These are phyloP conservation scores for Colletotrichum sp. DNA, from an alignment of 2,329 filamentous ascomycete genomes.

Conservation along the genomic window DNA sequence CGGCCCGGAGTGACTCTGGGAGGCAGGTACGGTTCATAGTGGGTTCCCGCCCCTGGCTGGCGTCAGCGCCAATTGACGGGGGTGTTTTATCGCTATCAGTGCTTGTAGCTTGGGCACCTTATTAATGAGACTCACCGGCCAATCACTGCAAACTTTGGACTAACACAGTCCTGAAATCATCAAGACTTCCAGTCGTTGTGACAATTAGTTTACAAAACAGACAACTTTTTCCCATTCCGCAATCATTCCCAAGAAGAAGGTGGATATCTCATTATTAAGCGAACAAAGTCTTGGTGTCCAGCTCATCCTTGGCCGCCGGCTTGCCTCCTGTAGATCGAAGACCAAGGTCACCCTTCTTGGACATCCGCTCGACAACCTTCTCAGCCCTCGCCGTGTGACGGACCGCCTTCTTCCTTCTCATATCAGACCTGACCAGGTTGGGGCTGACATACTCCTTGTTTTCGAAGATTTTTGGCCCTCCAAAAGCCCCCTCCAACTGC, in stretches of 20 bases:
- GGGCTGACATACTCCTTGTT: conserved; percentile 97
- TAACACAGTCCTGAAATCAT: not conserved
- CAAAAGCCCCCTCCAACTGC: conserved; percentile 87
- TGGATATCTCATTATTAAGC: conserved; percentile 50
- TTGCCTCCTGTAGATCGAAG: conserved; percentile 71
- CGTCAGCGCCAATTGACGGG: not conserved
- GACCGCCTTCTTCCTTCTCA: conserved; percentile 76
- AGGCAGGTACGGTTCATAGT: not conserved
- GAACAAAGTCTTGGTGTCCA: conserved; percentile 82
- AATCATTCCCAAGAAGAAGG: not conserved
- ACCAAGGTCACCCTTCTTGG: conserved; percentile 79
- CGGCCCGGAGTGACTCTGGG: not conserved
- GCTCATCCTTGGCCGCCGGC: conserved; percentile 66
- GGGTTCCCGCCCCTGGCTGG: not conserved
- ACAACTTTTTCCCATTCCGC: not conserved
- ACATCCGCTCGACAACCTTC: conserved; percentile 71
- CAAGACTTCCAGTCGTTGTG: not conserved
- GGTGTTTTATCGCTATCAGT: not conserved
- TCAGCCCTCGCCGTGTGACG: conserved; percentile 81
- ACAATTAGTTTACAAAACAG: not conserved
- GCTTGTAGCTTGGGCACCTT: not conserved
- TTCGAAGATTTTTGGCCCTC: conserved; percentile 96
- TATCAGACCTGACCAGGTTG: conserved; percentile 88
- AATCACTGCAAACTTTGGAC: not conserved
- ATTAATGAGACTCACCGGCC: not conserved